Base-by-base conservation (phyloP, 805 yeast species). In the Lipomyces spencermartinsiae region DNA sequence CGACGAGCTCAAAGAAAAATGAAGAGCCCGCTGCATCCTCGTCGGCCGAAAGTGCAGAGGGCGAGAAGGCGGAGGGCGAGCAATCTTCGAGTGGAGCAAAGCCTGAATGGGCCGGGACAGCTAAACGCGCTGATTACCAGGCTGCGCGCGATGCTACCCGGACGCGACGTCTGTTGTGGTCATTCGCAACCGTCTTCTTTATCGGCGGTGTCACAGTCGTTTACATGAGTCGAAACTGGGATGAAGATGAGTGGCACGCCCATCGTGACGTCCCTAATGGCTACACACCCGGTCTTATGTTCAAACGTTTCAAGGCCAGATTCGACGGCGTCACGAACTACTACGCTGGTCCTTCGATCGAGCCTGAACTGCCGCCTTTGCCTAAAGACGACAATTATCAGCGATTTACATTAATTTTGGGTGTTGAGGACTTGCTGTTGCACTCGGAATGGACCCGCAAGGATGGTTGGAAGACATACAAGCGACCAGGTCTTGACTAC, bases 401-500 rank as follows among this genome's bases (percentile, higher is more conserved):
- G 78, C 89, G 97, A 76, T 80, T 91, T 77, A 95, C 99, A 2
- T 83, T 95, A 72, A 98, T 95, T 7, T 79, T 95, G 74, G 89
- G 91, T 37, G 84, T 95, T 75, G 99, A 95, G 75, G 99, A 95
- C 76, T 82, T 95, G 68, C 84, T 95, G 76, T 87, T 94, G 66
- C 97, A 95, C 78, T 88, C 97, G 53, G 91, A 90, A 71, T 95
- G 99, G 99, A 86, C 91, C 66, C 87, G 92, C 73, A 87, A 91
- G 79, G 84, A 87, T 77, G 99, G 99, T 64, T 95, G 99, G 99
- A 89, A 95, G 82, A 94, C 98, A 16, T 98, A 97, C 37, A 95
- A 95, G 84, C 92, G 99, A 83, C 98, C 99, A 43, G 99, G 99
- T 71, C 88, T 92, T 69, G 99, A 96, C 80, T 95, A 95, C 83